phyloP scores from a whole-genome alignment of 2,329 filamentous ascomycete species.

The Pyrenophora graminea region DNA sequence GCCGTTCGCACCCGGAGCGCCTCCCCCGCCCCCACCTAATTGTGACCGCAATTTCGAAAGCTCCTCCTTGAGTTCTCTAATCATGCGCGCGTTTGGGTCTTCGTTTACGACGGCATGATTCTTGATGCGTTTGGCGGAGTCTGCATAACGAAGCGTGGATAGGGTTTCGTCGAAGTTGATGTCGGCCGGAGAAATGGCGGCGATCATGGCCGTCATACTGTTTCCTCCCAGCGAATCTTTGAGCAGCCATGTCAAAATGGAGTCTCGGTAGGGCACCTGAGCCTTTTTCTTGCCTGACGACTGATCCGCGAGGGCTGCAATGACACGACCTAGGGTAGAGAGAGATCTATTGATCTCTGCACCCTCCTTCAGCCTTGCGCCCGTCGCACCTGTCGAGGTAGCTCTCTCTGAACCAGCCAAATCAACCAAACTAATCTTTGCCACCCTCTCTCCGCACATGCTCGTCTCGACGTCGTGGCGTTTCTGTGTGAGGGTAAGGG shows the following conservation, averaged over 20 bases:
- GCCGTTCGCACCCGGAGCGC: conserved; percentile 38
- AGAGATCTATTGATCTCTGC: conserved; percentile 98
- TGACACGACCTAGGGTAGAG: conserved; percentile 94
- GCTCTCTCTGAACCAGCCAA: conserved; percentile 96
- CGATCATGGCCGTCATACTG: conserved; percentile 99
- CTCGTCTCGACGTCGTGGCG: conserved; percentile 87
- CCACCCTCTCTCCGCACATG: conserved; percentile 97
- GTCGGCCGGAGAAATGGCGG: conserved; percentile 94
- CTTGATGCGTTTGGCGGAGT: conserved; percentile 98
- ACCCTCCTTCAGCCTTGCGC: conserved; percentile 92
- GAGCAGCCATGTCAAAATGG: conserved; percentile 90
- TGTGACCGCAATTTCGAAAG: conserved; percentile 84
- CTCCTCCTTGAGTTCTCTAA: conserved; percentile 95
- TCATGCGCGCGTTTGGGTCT: conserved; percentile 98
- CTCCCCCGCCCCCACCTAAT: conserved; percentile 58
- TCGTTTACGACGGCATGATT: conserved; percentile 99
- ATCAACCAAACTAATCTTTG: conserved; percentile 97
- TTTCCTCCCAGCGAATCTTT: conserved; percentile 98
- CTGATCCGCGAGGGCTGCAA: conserved; percentile 89
- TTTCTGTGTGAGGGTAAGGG: conserved; percentile 92
- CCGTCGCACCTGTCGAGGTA: conserved; percentile 94
- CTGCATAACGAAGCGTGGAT: conserved; percentile 92
- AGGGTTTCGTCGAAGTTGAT: conserved; percentile 99
- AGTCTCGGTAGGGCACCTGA: conserved; percentile 95
- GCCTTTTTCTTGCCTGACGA: conserved; percentile 79